A percentile compares a stretch with the other conserved stretches of the same genome.
Conservation (phyloP, 2,329 filamentous ascomycete species). For the Fonsecaea monophora region DNA sequence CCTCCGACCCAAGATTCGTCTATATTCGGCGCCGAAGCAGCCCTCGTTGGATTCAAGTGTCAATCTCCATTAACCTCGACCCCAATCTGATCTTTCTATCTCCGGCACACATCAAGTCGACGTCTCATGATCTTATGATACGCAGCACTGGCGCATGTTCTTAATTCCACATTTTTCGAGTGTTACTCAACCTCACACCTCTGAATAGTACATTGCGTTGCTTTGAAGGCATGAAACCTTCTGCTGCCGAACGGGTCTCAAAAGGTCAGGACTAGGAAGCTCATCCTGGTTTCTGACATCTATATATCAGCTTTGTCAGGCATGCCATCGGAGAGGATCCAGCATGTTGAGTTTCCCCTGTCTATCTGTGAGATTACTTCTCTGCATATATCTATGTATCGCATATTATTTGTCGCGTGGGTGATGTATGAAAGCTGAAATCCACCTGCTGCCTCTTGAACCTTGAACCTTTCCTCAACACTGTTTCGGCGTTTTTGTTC, state of each 20-base stretch:
- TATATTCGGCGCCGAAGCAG: neutral
- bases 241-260: neutral
- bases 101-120: neutral
- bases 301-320: neutral
- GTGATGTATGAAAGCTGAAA: neutral
- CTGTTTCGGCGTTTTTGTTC: neutral
- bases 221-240: neutral
- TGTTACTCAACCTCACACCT: neutral
- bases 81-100: neutral
- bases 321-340: neutral
- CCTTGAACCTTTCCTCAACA: neutral
- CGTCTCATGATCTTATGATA: conserved; percentile 6
- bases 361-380: neutral
- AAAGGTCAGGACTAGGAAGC: neutral
- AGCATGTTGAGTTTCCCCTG: neutral
- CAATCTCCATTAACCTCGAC: neutral
- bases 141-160: neutral
- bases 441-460: neutral
- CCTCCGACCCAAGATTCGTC: neutral
- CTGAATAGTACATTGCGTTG: neutral
- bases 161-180: neutral
- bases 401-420: neutral
- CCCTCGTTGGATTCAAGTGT: neutral
- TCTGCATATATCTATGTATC: neutral
- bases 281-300: neutral